Evolutionary conservation across 352 stramenopile species (phyloP), one percentile per base, ranked within the genome.

Genomic region (Phytophthora quininea): DNA sequence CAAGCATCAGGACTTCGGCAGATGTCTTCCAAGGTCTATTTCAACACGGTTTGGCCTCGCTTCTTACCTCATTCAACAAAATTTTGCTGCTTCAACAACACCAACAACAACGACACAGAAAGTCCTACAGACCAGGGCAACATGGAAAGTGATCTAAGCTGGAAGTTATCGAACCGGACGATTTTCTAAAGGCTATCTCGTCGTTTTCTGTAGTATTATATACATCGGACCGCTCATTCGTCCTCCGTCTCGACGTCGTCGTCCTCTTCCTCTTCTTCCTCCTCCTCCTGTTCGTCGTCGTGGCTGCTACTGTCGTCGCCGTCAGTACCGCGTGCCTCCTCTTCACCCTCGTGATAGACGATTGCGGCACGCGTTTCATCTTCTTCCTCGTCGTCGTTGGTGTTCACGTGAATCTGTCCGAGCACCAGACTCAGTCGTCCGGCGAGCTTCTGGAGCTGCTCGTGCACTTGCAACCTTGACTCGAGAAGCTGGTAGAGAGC

Each of bases 401-500:
- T 66, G 9, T 85, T 84, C 11, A 93, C 86, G 54, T 96, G 77
- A 62, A 96, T 92, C 72, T 96, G 88, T 15, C 86, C 88, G 27
- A 96, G 82, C 29, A 96, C 83, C 12, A 96, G 66, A 61, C 86
- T 90, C 54, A 96, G 67, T 4, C 88, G 88, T 33, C 88, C 88
- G 10, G 86, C 84, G 31, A 96, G 82, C 73, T 93, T 92, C 73
- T 96, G 88, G 60, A 96, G 79, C 62, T 90, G 82, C 54, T 82
- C 78, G 67, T 94, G 86, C 49, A 93, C 85, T 68, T 92, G 87
- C 48, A 96, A 73, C 5, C 88, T 77, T 49, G 90, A 86, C 68
- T 96, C 86, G 12, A 96, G 64, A 14, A 91, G 85, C 74, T 96
- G 88, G 77, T 96, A 96, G 10, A 96, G 71, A 52, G 79, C 83